Conservation (phyloP, 164 flowering plant genomes). For the Berberis thunbergii region DNA sequence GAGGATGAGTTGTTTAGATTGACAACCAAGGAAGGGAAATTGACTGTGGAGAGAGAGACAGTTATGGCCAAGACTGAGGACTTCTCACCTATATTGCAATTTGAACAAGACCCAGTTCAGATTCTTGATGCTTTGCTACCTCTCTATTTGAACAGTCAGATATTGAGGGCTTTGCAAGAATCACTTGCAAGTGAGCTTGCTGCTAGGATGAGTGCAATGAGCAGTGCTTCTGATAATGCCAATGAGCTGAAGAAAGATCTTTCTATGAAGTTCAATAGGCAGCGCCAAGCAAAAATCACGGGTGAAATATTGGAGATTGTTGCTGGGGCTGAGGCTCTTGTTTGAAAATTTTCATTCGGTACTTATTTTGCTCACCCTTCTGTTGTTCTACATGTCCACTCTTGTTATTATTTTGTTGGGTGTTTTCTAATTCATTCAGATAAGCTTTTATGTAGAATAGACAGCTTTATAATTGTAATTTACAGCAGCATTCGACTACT, state of each 20-base stretch:
- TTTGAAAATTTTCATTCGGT: slow-evolving; percentile 1
- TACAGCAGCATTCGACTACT: slow-evolving; percentile 5
- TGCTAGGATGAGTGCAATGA: slow-evolving; percentile 87
- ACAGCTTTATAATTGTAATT: slow-evolving; percentile 13
- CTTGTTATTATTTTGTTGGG: slow-evolving; percentile 5
- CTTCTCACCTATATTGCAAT: slow-evolving; percentile 47
- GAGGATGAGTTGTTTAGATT: slow-evolving; percentile 83
- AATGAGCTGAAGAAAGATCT: slow-evolving; percentile 55
- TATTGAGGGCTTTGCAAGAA: slow-evolving; percentile 83
- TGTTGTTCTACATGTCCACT: not conserved
- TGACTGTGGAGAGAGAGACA: slow-evolving; percentile 57
- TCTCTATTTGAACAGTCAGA: slow-evolving; percentile 77
- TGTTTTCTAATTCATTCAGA: slow-evolving; percentile 13
- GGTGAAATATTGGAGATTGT: slow-evolving; percentile 90
- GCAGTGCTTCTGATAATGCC: slow-evolving; percentile 79
- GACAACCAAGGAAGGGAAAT: slow-evolving; percentile 69
- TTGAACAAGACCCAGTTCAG: slow-evolving; percentile 96
- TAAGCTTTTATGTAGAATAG: slow-evolving; percentile 15
- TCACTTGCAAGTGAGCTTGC: slow-evolving; percentile 89
- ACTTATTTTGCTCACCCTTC: not conserved
- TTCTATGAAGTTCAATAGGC: slow-evolving; percentile 45
- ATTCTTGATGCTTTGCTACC: slow-evolving; percentile 91
- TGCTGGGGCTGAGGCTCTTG: slow-evolving; percentile 76
- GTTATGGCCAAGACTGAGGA: slow-evolving; percentile 21
- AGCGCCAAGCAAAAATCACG: slow-evolving; percentile 83